These are phyloP conservation scores for Celoporthe dispersa DNA, from an alignment of 2,329 filamentous ascomycete species.

Conservation along the genomic window DNA sequence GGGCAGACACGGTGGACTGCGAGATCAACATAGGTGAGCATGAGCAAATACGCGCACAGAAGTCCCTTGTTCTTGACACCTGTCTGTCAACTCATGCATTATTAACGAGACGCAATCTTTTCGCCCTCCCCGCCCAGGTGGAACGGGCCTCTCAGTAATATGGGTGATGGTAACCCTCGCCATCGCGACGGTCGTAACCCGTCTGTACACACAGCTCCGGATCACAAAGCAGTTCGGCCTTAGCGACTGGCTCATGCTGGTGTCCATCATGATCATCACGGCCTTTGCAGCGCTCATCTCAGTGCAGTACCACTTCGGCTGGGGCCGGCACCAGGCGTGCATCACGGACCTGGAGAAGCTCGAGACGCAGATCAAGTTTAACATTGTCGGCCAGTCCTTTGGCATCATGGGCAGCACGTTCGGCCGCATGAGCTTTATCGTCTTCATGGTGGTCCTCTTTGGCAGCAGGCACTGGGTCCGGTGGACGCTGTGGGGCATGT, in stretches of 20 bases:
- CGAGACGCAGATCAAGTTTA: constrained; percentile 23
- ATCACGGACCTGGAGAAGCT: constrained; percentile 8
- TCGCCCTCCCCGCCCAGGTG: constrained; percentile 1
- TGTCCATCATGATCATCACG: constrained; percentile 15
- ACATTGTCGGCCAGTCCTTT: constrained; percentile 18
- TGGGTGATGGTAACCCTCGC: constrained; percentile 18
- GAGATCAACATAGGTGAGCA: constrained; percentile 10
- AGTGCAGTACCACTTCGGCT: constrained; percentile 20
- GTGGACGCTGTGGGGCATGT: constrained; percentile 8
- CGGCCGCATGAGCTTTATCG: constrained; percentile 21
- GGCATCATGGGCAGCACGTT: constrained; percentile 23
- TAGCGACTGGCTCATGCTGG: constrained; percentile 23
- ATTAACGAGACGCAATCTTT: background rate
- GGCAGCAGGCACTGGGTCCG: constrained; percentile 13
- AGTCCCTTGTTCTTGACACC: too few species aligned
- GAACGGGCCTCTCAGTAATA: constrained; percentile 17
- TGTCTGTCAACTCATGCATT: background rate
- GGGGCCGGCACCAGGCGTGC: constrained; percentile 20
- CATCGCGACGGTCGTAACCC: constrained; percentile 4
- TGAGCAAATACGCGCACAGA: background rate
- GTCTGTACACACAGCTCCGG: constrained; percentile 17
- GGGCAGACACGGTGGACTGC: constrained; percentile 11
- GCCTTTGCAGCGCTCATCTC: constrained; percentile 16
- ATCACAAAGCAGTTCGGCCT: constrained; percentile 23
- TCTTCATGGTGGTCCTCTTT: constrained; percentile 21